Evolutionary conservation across 2,329 filamentous ascomycete species (phyloP), one percentile per base, ranked within the genome.

Genomic region (Meredithiella fracta): DNA sequence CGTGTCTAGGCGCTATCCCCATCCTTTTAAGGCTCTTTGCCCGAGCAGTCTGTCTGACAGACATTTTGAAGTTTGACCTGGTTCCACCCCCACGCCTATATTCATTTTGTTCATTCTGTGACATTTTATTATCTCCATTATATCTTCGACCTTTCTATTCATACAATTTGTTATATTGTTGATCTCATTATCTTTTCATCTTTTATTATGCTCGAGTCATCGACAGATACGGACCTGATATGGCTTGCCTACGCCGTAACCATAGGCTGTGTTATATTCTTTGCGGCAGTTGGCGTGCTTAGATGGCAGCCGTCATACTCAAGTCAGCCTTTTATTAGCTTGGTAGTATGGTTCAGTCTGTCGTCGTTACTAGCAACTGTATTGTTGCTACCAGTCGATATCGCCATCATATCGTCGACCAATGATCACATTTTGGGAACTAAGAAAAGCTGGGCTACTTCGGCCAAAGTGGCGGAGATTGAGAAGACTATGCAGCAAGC

Each of bases 371-470:
- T 98, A 55, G 92, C 92, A 14, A 98, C 92, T 1, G 83, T 96
- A 26, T 78, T 98, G 34, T 79, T 98, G 22, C 80, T 96, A 26
- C 92, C 92, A 23, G 91, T 97, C 67, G 92, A 98, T 68, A 88
- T 97, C 62, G 92, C 92, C 9, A 79, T 98, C 62, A 85, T 96
- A 51, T 96, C 91, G 1, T 88, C 89, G 5, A 98, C 92, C 0
- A 84, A 82, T 14, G 82, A 82, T 56, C 78, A 83, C 4, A 78
- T 80, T 51, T 73, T 84, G 34, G 92, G 92, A 58, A 77, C 77
- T 51, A 94, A 94, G 72, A 96, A 96, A 69, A 83, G 91, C 62
- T 98, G 92, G 92, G 92, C 92, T 9, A 94, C 86, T 0, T 86
- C 87, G 25, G 79, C 85, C 61, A 80, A 80, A 54, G 80, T 97